These are phyloP conservation scores for Trichoderma guizhouense DNA, from an alignment of 2,329 filamentous ascomycete genomes.

Conservation along the genomic window DNA sequence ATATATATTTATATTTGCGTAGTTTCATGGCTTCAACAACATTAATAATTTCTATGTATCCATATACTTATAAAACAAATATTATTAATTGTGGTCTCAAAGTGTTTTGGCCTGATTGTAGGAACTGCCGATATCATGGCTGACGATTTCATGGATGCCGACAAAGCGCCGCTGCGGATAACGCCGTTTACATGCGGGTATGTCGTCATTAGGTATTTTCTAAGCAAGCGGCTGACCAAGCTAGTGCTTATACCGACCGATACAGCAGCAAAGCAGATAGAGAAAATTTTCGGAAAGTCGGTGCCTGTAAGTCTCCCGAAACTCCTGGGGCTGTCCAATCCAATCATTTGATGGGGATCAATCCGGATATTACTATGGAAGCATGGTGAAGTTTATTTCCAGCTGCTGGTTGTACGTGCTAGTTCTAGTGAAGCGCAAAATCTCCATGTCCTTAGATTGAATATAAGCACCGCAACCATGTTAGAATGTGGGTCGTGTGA, in stretches of 20 bases:
- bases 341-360: neutral
- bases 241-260: neutral
- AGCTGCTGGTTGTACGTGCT: neutral
- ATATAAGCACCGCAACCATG: neutral
- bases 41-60: neutral
- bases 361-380: neutral
- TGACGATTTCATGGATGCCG: neutral
- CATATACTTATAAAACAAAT: neutral
- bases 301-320: neutral
- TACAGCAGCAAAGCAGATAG: neutral
- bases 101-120: neutral
- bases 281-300: neutral
- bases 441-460: neutral
- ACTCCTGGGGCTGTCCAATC: neutral
- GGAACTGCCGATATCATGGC: neutral
- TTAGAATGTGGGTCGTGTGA: neutral
- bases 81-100: neutral
- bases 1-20: neutral
- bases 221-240: neutral
- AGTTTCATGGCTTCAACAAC: neutral
- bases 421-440: neutral
- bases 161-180: neutral
- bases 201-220: neutral
- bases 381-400: neutral
- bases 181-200: neutral